Conservation (phyloP, 2,329 filamentous ascomycete species). For the Cadophora sp. region DNA sequence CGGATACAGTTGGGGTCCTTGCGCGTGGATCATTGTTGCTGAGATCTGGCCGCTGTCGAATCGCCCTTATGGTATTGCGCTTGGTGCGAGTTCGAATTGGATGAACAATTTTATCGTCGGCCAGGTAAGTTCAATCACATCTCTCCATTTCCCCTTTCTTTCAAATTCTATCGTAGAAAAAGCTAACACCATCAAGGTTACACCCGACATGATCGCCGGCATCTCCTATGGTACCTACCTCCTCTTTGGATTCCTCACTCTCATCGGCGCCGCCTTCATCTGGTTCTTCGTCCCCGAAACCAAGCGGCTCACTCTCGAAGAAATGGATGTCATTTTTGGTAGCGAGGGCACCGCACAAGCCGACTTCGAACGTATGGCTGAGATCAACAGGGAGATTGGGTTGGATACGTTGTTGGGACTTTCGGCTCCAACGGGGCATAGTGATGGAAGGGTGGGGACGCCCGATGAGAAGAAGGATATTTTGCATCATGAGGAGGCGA, state of each 20-base stretch:
- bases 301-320: slow-evolving; percentile 57
- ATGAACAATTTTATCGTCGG: slow-evolving; percentile 69
- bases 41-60: slow-evolving; percentile 78
- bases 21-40: slow-evolving; percentile 75
- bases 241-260: slow-evolving; percentile 70
- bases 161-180: neutral
- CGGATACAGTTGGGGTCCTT: slow-evolving; percentile 78
- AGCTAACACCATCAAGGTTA: slow-evolving; percentile 56
- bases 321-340: slow-evolving; percentile 72
- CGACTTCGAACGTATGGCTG: slow-evolving; percentile 74
- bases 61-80: slow-evolving; percentile 72
- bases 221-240: slow-evolving; percentile 77
- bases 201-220: slow-evolving; percentile 67
- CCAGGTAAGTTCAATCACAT: slow-evolving; percentile 47
- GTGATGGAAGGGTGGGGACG: neutral
- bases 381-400: slow-evolving; percentile 75
- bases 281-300: slow-evolving; percentile 60
- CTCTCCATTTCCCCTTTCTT: too few species aligned
- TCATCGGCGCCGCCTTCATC: slow-evolving; percentile 63
- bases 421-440: neutral
- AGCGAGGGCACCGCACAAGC: slow-evolving; percentile 69
- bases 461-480: slow-evolving; percentile 21
- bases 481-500: slow-evolving; percentile 15
- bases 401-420: slow-evolving; percentile 48
- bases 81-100: slow-evolving; percentile 72